A percentile compares a stretch with the other conserved stretches of the same genome.
These are phyloP conservation scores for Claviceps sp. DNA, from an alignment of 2,329 filamentous ascomycete species.

Conservation along the genomic window DNA sequence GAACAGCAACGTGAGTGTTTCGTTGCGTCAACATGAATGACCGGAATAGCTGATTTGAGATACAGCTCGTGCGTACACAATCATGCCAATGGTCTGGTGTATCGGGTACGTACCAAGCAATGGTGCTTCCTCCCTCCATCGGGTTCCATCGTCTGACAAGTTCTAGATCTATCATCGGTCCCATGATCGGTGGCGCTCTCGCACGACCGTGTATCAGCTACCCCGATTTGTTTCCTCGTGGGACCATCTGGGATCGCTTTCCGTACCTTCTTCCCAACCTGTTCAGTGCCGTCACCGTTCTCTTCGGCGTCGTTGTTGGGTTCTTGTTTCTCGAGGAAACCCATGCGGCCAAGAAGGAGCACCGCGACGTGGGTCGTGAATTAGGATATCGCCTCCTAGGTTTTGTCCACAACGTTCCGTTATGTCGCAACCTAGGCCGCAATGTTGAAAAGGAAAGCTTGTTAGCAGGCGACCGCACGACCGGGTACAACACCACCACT, in stretches of 20 bases:
- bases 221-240: slow-evolving; percentile 56
- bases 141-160: slow-evolving; percentile 1
- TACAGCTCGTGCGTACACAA: slow-evolving; percentile 77
- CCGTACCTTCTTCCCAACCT: slow-evolving; percentile 88
- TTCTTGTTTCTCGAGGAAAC: slow-evolving; percentile 89
- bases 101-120: slow-evolving; percentile 50
- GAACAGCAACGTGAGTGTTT: slow-evolving; percentile 68
- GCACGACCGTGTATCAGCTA: slow-evolving; percentile 78
- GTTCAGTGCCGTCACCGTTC: slow-evolving; percentile 70
- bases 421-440: slow-evolving; percentile 23
- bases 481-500: slow-evolving; percentile 45
- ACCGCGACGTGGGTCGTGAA: slow-evolving; percentile 63
- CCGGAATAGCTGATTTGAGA: background rate
- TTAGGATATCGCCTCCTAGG: slow-evolving; percentile 57
- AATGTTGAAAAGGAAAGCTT: slow-evolving; percentile 48
- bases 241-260: slow-evolving; percentile 70
- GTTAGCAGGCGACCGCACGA: slow-evolving; percentile 46
- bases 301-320: slow-evolving; percentile 63
- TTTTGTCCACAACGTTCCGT: slow-evolving; percentile 20
- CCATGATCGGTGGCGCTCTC: slow-evolving; percentile 78
- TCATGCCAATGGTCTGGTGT: slow-evolving; percentile 98
- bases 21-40: background rate
- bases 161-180: slow-evolving; percentile 72
- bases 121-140: background rate
- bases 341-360: slow-evolving; percentile 66